Evolutionary conservation across 2,329 filamentous ascomycete species (phyloP), one percentile per base, ranked within the genome.

Genomic region (Arthroderma uncinatum): DNA sequence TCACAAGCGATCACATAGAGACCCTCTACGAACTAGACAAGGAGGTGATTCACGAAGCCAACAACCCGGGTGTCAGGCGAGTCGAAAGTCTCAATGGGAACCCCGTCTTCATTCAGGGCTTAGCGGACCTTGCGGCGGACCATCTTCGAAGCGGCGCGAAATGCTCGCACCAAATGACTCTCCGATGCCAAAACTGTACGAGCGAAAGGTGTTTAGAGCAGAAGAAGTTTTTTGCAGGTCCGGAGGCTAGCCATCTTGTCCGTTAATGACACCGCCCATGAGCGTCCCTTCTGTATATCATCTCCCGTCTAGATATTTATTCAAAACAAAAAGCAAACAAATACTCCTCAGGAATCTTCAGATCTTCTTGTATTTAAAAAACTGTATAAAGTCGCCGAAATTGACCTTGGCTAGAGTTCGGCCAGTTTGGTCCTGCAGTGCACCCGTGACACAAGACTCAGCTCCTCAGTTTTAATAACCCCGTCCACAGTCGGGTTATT

Each of bases 1-100:
- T 98, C 70, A 98, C 93, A 0, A 95, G 89, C n/a, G 93, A 98
- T 67, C 93, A 98, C 69, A 98, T 98, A 64, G 93, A 98, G 75
- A 98, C 93, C 0, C 78, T 98, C 0, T 97, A 86, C 70, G 93
- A 98, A 72, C 77, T 98, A 55, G 93, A 98, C 70, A 79, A 89
- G 65, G 93, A 98, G 73, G 89, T 98, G 39, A 97, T 98, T 67
- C 87, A 89, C 58, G 91, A 95, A 62, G 74, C 74, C 37, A 71
- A 89, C 82, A 82, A 87, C 66, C 74, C 82, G 0, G 89, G 91
- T 33, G 84, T 98, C 61, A 95, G 94, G 78, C 82, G 93, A 58
- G 89, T 86, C 1, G 93, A 97, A 70, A 94, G 88, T 67, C 73
- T 98, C 66, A 98, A 98, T 67, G 93, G 89, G 56, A 94, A 82